Base-by-base conservation (phyloP, 352 stramenopile genomes). In the Phytophthora cactorum region DNA sequence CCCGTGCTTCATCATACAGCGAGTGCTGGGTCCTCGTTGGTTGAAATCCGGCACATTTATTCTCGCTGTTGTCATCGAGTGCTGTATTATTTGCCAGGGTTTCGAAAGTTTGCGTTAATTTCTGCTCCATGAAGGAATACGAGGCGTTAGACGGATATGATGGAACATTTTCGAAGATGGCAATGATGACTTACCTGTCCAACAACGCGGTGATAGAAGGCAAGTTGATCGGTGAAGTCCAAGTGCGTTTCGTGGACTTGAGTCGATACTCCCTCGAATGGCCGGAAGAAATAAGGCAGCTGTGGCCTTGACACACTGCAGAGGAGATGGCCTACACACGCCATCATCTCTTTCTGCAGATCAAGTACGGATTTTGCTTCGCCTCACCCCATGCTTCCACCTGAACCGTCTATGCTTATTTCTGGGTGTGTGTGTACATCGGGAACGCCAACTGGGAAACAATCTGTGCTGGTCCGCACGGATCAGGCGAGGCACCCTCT, bases 271-370 rank as follows among this genome's bases (percentile, higher is more conserved):
- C 50, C 43, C 5, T 53, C 36, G 4, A 58, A 52, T n/a, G 74
- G 61, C 2, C 66, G 59, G 38, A 88, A 92, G 56, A 89, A 87
- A 36, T 62, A 70, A 1, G 64, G 61, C 5, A 92, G 50, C 14
- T 84, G 74, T 22, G 55, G 29, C 1, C 52, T 75, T 7, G 82
- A 88, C 12, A 92, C 81, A 32, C 73, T 88, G 63, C 75, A 86
- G 10, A 92, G 66, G 29, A 92, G 58, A 49, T 92, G 82, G 2
- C 68, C 77, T 4, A 90, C 71, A 29, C 80, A 92, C n/a, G 86
- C 64, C 31, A 91, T 61, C 45, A 91, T 60, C 53, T 92, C 84
- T 49, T 87, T 90, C 32, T 79, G 70, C 2, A 90, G 72, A 41
- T 86, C 72, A 28, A 67, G 59, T 2, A 51, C 36, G 6, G 63